Percentiles rank a stretch among this genome's conserved stretches.
Evolutionary conservation across 179 eudicot species (phyloP).

Genomic region (Gypsophila paniculata): DNA sequence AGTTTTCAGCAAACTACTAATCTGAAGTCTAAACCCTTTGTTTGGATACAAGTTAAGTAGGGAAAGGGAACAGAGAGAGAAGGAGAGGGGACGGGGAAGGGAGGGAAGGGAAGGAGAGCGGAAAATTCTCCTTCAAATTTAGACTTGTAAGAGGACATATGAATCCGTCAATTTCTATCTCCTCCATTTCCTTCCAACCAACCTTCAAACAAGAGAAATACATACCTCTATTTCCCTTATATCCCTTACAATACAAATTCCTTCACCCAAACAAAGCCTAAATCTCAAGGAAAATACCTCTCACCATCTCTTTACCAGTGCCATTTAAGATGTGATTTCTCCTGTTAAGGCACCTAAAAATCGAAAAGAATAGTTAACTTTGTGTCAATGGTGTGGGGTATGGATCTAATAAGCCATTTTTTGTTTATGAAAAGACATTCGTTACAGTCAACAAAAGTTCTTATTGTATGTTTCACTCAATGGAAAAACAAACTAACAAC

Average conservation of each 20-base stretch:
- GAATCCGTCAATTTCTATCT: no score
- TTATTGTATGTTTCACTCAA: conserved; percentile 33
- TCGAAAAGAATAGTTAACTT: neutral
- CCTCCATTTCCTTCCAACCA: no score
- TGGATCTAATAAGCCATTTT: conserved; percentile 19
- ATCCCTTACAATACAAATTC: no score
- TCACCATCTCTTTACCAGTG: neutral
- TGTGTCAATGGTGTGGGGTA: neutral
- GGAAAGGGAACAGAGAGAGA: no score
- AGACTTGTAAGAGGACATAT: no score
- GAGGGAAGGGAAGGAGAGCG: neutral
- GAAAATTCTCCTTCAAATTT: no score
- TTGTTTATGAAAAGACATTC: conserved; percentile 26
- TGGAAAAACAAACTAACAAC: conserved; percentile 27
- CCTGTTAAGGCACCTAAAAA: neutral
- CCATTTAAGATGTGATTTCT: neutral
- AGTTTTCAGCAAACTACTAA: neutral
- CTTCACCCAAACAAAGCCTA: neutral
- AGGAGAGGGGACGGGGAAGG: no score
- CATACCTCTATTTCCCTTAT: no score
- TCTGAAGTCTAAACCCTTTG: neutral
- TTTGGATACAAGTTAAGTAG: no score
- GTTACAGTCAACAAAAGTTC: conserved; percentile 32
- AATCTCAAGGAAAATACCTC: neutral
- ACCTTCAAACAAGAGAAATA: no score